These are phyloP conservation scores for Hyphopichia homilentoma DNA, from an alignment of 805 yeast species.

Conservation along the genomic window DNA sequence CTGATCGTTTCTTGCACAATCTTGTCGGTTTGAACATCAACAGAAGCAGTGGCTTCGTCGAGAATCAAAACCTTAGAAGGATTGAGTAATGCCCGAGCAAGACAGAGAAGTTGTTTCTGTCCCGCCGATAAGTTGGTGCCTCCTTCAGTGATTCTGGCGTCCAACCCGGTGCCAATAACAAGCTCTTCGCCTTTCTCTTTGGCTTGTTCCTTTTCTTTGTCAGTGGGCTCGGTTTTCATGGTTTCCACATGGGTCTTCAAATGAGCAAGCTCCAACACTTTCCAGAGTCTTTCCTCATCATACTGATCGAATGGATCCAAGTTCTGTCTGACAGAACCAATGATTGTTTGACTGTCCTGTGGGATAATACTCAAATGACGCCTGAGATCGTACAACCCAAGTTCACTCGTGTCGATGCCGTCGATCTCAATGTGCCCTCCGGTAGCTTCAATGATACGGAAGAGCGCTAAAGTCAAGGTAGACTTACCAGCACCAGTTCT, in stretches of 20 bases:
- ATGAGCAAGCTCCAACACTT: conserved; percentile 23
- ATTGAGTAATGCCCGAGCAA: conserved; percentile 21
- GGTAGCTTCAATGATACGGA: conserved; percentile 24
- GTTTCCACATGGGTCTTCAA: conserved; percentile 19
- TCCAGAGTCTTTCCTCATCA: conserved; percentile 22
- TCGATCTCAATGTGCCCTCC: conserved; percentile 23
- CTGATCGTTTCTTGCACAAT: conserved; percentile 24
- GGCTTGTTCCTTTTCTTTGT: conserved; percentile 6
- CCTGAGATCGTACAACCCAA: conserved; percentile 25
- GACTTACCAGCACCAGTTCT: conserved; percentile 31
- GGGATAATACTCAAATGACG: conserved; percentile 26
- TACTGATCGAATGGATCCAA: conserved; percentile 22
- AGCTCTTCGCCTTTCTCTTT: conserved; percentile 9
- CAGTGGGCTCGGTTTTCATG: conserved; percentile 16
- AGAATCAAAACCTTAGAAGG: conserved; percentile 14
- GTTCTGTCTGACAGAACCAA: conserved; percentile 22
- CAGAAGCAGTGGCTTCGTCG: conserved; percentile 28
- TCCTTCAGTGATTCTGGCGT: conserved; percentile 16
- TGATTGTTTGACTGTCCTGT: conserved; percentile 24
- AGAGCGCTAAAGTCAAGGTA: conserved; percentile 23
- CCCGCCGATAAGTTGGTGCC: conserved; percentile 24
- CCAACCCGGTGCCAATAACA: conserved; percentile 8
- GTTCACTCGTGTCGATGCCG: conserved; percentile 15
- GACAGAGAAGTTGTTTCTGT: conserved; percentile 20
- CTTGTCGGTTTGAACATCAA: conserved; percentile 24